Evolutionary conservation across 2,329 filamentous ascomycete species (phyloP), one percentile per base, ranked within the genome.

Genomic region (Lasiodiplodia hormozganensis): DNA sequence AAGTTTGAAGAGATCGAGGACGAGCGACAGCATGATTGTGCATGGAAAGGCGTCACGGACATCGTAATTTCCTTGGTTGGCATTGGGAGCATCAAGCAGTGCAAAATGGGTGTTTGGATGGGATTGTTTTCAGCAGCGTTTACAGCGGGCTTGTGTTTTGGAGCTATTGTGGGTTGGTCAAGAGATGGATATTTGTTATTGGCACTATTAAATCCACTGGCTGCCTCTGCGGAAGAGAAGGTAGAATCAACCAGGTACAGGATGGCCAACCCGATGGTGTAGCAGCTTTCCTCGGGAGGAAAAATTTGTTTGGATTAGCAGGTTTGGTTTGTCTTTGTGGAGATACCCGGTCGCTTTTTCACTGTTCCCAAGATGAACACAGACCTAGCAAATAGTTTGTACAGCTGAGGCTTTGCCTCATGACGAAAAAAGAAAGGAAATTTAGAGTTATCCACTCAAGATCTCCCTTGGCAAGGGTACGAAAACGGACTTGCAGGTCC

Each of bases 1-100:
- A n/a, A 68, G 58, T 38, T 34, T 72, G 66, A 72, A 72, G 62
- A 62, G 71, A 18, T 47, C 67, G 21, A 58, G 67, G 56, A 71
- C 71, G 56, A 70, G 68, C 38, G 72, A 74, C 43, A 71, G 71
- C 51, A 62, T 71, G 54, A 62, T 53, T 31, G 53, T 67, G 52
- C 28, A 60, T 28, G 54, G 64, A 6, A 67, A 62, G 62, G 53
- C 62, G 40, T 36, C 52, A 16, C 36, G 31, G 18, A 52, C 16
- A 25, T 53, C 54, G 18, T 69, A 23, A 62, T 28, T 23, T 38
- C 7, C 7, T 36, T n/a, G 14, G 5, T 28, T 14, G 8, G 25
- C 25, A 12, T 34, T 28, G 23, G n/a, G 21, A 36, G 64, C 51
- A 25, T 56, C 18, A 21, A 31, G 7, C 28, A 31, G 21, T 31